Conservation (phyloP, 331 rosid genomes). For the Quercus lobata region DNA sequence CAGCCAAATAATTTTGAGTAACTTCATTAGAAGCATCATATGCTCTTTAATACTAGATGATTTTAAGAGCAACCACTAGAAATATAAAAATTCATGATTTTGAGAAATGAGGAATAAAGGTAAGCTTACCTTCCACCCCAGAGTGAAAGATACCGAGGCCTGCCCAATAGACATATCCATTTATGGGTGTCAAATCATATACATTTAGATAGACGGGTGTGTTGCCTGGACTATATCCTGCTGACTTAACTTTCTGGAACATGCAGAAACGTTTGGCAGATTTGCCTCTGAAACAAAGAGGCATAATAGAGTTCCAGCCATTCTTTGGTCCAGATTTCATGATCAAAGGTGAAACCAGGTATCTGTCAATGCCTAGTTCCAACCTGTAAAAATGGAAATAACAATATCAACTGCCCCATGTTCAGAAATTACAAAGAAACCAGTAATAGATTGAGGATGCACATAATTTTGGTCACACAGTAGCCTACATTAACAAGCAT, state of each 20-base stretch:
- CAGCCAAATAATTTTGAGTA: background rate
- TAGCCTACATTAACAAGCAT: no score
- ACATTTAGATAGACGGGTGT: slow-evolving; percentile 90
- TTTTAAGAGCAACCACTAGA: background rate
- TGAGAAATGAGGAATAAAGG: background rate
- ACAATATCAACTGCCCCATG: background rate
- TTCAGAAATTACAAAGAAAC: slow-evolving; percentile 8
- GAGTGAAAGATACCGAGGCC: slow-evolving; percentile 95
- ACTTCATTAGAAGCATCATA: background rate
- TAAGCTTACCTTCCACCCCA: slow-evolving; percentile 76
- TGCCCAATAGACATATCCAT: slow-evolving; percentile 94
- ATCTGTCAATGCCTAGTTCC: slow-evolving; percentile 34
- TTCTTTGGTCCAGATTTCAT: slow-evolving; percentile 73
- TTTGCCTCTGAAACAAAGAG: slow-evolving; percentile 70
- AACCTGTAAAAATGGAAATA: slow-evolving; percentile 36
- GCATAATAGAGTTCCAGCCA: slow-evolving; percentile 69
- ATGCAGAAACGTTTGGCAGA: slow-evolving; percentile 65
- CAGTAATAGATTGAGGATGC: background rate
- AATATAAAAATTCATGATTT: background rate
- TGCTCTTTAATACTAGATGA: background rate
- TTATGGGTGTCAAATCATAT: slow-evolving; percentile 83
- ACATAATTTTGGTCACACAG: background rate
- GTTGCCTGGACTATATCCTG: slow-evolving; percentile 51
- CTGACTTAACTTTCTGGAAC: slow-evolving; percentile 65
- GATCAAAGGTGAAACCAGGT: slow-evolving; percentile 38